Percentiles rank a stretch among this genome's conserved stretches.
phyloP scores from a whole-genome alignment of 2,329 filamentous ascomycete species.

The Diplodia seriata region DNA sequence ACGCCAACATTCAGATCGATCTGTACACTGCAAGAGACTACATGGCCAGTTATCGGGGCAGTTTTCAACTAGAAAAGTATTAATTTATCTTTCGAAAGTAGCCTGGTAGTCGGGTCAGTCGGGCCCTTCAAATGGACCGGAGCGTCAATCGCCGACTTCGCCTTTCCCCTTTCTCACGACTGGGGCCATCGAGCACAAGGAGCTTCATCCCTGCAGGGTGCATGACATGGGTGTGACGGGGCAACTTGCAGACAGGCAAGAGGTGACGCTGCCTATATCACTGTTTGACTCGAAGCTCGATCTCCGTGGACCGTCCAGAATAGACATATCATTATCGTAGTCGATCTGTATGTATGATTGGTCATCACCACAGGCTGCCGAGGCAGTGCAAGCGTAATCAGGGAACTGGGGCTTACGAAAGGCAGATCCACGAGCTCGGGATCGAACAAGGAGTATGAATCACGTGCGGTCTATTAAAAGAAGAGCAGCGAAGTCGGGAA shows the following conservation, averaged over 20 bases:
- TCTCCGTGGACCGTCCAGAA: not conserved
- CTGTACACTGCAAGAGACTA: not conserved
- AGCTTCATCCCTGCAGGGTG: not conserved
- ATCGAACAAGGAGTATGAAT: not conserved
- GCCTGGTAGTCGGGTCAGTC: conserved; percentile 1
- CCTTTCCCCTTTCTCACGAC: not conserved
- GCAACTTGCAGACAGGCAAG: not conserved
- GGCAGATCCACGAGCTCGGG: not conserved
- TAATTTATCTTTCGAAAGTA: not conserved
- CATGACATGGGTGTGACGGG: not conserved
- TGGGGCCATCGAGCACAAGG: not conserved
- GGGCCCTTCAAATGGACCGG: not conserved
- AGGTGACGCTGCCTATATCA: not conserved
- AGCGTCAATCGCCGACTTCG: not conserved
- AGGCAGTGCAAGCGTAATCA: conserved; percentile 16
- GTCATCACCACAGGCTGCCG: conserved; percentile 8
- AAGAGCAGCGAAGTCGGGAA: conserved; percentile 16
- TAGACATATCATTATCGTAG: not conserved
- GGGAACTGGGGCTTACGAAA: conserved; percentile 1
- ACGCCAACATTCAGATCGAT: too few species aligned
- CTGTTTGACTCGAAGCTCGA: not conserved
- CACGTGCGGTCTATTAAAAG: conserved; percentile 29
- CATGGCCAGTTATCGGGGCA: not conserved
- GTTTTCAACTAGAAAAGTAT: not conserved
- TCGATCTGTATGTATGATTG: conserved; percentile 11